These are phyloP conservation scores for Gymnopus androsaceus DNA, from an alignment of 1,284 basidiomycete genomes.

Conservation along the genomic window DNA sequence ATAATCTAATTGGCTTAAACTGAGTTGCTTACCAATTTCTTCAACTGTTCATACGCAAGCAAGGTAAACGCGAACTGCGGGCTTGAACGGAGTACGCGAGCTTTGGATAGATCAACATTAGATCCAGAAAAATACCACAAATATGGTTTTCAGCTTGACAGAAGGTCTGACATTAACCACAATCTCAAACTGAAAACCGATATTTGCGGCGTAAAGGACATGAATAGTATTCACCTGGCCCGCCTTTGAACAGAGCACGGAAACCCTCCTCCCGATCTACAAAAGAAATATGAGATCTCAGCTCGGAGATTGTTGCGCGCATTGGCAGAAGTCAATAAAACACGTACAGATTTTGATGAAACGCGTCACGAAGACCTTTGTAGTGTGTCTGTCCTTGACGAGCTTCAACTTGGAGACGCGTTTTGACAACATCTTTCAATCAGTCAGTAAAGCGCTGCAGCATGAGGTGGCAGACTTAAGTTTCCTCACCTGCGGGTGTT, in stretches of 20 bases:
- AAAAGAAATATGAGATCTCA: slow-evolving; percentile 17
- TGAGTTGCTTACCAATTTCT: slow-evolving; percentile 57
- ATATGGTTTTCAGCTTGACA: no score
- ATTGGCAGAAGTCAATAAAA: slow-evolving; percentile 22
- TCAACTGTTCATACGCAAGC: slow-evolving; percentile 82
- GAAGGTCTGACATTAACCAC: no score
- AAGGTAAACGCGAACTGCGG: slow-evolving; percentile 94
- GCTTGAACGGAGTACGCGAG: slow-evolving; percentile 86
- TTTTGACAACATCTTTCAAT: slow-evolving; percentile 91
- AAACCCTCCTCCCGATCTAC: slow-evolving; percentile 85
- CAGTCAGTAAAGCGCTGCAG: slow-evolving; percentile 30
- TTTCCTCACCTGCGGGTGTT: slow-evolving; percentile 71
- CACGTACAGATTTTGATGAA: slow-evolving; percentile 86
- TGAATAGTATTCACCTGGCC: no score
- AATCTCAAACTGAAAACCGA: no score
- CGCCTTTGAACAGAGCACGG: slow-evolving; percentile 93
- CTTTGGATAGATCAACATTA: no score
- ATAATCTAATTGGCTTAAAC: not conserved
- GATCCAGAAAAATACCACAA: no score
- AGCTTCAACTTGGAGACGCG: slow-evolving; percentile 96
- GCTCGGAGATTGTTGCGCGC: not conserved
- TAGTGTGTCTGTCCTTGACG: slow-evolving; percentile 91
- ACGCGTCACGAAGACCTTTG: slow-evolving; percentile 89
- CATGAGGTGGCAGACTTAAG: slow-evolving; percentile 13
- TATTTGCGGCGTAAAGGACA: no score